These are phyloP conservation scores for Physcomitrellopsis africana DNA, from an alignment of 225 moss, liverwort and hornwort species.

Conservation along the genomic window DNA sequence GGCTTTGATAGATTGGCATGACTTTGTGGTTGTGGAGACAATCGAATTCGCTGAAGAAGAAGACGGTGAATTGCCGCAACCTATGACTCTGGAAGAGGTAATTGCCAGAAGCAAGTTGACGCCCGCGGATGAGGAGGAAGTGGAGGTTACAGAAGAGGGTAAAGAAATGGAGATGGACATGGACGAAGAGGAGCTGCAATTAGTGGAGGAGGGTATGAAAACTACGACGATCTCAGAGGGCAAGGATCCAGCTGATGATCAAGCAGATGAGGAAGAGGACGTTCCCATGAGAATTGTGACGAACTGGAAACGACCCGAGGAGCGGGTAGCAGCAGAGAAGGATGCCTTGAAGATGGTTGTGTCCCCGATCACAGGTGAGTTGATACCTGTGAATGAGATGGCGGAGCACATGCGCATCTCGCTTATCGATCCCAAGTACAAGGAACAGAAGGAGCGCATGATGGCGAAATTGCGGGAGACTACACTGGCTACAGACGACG, in stretches of 20 bases:
- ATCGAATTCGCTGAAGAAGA: conserved; percentile 99
- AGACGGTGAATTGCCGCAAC: conserved; percentile 96
- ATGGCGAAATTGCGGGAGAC: conserved; percentile 99
- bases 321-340: conserved; percentile 80
- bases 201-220: conserved; percentile 97
- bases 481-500: conserved; percentile 95
- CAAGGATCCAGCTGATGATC: conserved; percentile 40
- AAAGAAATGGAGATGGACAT: conserved; percentile 99
- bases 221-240: conserved; percentile 72
- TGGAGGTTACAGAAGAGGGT: conserved; percentile 89
- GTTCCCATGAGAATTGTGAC: conserved; percentile 96
- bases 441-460: conserved; percentile 99
- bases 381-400: conserved; percentile 98
- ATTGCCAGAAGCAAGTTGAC: conserved; percentile 88
- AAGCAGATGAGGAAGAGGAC: conserved; percentile 64
- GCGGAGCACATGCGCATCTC: conserved; percentile 99
- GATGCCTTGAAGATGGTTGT: conserved; percentile 86
- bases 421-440: conserved; percentile 97
- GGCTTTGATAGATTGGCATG: conserved; percentile 99
- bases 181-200: conserved; percentile 97
- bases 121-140: conserved; percentile 82
- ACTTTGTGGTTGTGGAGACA: conserved; percentile 98
- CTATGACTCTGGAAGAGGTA: conserved; percentile 98
- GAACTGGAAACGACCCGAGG: conserved; percentile 97
- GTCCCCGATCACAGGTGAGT: conserved; percentile 94